phyloP scores from a whole-genome alignment of 192 early-diverging fungal species.

The Glomus cerebriforme region DNA sequence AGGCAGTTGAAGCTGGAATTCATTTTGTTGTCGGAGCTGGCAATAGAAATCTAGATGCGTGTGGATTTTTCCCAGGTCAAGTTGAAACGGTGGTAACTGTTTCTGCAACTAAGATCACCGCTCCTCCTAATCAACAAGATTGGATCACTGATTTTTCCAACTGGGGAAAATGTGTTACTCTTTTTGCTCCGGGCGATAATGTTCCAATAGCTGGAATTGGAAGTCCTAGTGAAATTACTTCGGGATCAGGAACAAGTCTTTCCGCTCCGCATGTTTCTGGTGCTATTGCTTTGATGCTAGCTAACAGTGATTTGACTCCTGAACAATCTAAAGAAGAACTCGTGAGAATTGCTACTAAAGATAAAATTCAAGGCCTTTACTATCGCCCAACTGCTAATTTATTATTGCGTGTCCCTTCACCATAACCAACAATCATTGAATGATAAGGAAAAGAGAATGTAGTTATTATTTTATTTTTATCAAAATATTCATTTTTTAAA shows the following conservation, averaged over 20 bases:
- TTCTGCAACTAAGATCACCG: constrained; percentile 36
- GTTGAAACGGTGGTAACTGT: constrained; percentile 47
- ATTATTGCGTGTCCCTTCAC: background rate
- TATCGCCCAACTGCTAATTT: background rate
- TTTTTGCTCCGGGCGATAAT: constrained; percentile 62
- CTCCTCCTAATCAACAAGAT: constrained; percentile 36
- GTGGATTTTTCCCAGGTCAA: constrained; percentile 53
- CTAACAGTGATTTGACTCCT: background rate
- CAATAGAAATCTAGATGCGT: constrained; percentile 58
- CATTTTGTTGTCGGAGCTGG: constrained; percentile 62
- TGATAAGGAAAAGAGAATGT: too few species aligned
- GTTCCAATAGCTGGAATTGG: constrained; percentile 53
- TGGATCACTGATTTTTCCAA: constrained; percentile 50
- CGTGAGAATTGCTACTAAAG: background rate
- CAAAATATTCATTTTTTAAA: too few species aligned
- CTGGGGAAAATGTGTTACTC: constrained; percentile 57
- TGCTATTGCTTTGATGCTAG: constrained; percentile 43
- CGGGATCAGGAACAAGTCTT: constrained; percentile 62
- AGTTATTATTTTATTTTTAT: too few species aligned
- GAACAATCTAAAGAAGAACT: background rate
- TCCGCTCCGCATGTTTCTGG: constrained; percentile 61
- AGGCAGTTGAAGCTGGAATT: constrained; percentile 38
- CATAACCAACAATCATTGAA: too few species aligned
- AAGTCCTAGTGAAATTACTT: constrained; percentile 31
- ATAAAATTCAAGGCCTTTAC: background rate